Evolutionary conservation across 1,139 yeast genomes (phyloP).

Genomic region (Yamadazyma sp.): DNA sequence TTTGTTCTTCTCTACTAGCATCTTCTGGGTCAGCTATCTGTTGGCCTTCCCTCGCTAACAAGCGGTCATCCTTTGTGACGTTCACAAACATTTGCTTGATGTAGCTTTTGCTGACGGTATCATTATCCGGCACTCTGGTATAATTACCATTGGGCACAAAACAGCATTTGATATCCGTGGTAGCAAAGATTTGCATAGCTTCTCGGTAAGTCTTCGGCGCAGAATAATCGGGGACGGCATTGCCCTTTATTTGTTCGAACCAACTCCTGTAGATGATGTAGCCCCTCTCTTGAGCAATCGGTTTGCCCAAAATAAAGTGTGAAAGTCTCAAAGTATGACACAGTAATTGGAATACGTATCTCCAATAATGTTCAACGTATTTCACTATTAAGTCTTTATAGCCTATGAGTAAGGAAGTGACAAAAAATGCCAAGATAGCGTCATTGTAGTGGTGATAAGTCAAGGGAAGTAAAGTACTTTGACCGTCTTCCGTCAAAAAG

Average conservation of each 20-base stretch:
- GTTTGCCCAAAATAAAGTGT: slow-evolving; percentile 70
- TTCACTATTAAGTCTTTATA: slow-evolving; percentile 23
- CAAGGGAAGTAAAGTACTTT: slow-evolving; percentile 26
- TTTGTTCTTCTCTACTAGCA: slow-evolving; percentile 25
- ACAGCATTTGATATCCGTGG: slow-evolving; percentile 42
- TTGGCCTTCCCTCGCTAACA: slow-evolving; percentile 29
- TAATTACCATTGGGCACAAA: slow-evolving; percentile 79
- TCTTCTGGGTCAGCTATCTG: slow-evolving; percentile 4
- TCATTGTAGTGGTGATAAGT: slow-evolving; percentile 11
- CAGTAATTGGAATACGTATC: slow-evolving; percentile 53
- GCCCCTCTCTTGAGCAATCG: slow-evolving; percentile 79
- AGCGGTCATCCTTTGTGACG: slow-evolving; percentile 77
- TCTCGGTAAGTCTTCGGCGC: slow-evolving; percentile 55
- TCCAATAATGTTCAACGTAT: slow-evolving; percentile 60
- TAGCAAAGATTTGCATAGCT: slow-evolving; percentile 45
- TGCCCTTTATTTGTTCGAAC: slow-evolving; percentile 38
- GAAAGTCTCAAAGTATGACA: slow-evolving; percentile 67
- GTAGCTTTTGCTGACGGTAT: slow-evolving; percentile 65
- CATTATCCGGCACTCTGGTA: slow-evolving; percentile 85
- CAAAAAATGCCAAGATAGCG: slow-evolving; percentile 8
- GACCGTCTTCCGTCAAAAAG: slow-evolving; percentile 5
- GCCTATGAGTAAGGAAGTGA: slow-evolving; percentile 9
- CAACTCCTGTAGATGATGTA: slow-evolving; percentile 56
- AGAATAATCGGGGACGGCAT: slow-evolving; percentile 53
- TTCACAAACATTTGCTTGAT: slow-evolving; percentile 71